These are phyloP conservation scores for Spongiforma sp. DNA, from an alignment of 1,284 basidiomycete genomes.

Conservation along the genomic window DNA sequence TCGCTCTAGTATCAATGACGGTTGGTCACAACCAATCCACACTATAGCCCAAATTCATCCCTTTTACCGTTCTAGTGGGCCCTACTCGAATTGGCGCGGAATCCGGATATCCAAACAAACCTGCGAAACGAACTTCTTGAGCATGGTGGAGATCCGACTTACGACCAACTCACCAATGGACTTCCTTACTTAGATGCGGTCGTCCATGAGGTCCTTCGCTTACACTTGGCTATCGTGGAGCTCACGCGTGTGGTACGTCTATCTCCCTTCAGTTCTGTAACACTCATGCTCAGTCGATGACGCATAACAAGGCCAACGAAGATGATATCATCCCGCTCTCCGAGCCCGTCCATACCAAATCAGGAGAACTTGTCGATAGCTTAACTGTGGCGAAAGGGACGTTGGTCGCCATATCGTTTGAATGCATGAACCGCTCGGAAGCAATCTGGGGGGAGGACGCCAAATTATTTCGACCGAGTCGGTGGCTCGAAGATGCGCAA, in stretches of 20 bases:
- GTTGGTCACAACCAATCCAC: no score
- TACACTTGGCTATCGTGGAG: slow-evolving; percentile 17
- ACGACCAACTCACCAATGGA: slow-evolving; percentile 23
- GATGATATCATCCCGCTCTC: slow-evolving; percentile 60
- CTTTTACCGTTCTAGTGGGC: slow-evolving; percentile 28
- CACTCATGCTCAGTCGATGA: background rate
- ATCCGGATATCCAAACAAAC: slow-evolving; percentile 41
- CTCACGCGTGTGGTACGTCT: slow-evolving; percentile 12
- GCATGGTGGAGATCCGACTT: slow-evolving; percentile 32
- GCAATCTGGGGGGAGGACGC: slow-evolving; percentile 39
- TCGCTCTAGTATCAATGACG: slow-evolving; percentile 11
- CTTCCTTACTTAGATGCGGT: slow-evolving; percentile 43
- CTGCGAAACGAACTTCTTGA: slow-evolving; percentile 48
- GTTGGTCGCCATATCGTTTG: slow-evolving; percentile 44
- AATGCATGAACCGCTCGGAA: slow-evolving; percentile 50
- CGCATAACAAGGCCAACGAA: slow-evolving; percentile 39
- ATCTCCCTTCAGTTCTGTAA: background rate
- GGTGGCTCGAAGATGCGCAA: slow-evolving; percentile 39
- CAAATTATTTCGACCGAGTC: slow-evolving; percentile 41
- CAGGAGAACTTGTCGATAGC: slow-evolving; percentile 43
- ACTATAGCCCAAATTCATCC: background rate
- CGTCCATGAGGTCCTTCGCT: slow-evolving; percentile 27
- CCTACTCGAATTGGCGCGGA: slow-evolving; percentile 32
- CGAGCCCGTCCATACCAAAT: slow-evolving; percentile 25
- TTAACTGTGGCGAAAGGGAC: slow-evolving; percentile 52